Evolutionary conservation across 2,329 filamentous ascomycete genomes (phyloP).

Genomic region (Berkeleyomyces rouxiae): DNA sequence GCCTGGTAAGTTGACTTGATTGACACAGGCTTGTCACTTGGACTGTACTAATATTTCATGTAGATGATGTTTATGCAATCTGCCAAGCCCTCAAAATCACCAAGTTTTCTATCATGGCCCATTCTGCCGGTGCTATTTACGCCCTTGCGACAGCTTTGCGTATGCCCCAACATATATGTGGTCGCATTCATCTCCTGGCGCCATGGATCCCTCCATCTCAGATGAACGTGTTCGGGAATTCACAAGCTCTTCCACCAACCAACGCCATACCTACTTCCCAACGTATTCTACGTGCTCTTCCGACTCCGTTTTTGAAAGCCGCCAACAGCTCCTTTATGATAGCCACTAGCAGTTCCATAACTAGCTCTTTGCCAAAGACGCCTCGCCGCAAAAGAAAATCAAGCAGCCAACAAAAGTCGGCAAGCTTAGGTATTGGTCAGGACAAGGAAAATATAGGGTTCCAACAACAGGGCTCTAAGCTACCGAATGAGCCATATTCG

Average conservation of each 20-base stretch:
- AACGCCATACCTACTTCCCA: slow-evolving; percentile 85
- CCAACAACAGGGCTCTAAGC: slow-evolving; percentile 2
- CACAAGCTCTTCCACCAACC: slow-evolving; percentile 58
- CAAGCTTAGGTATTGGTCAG: slow-evolving; percentile 17
- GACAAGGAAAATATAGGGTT: slow-evolving; percentile 35
- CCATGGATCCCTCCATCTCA: slow-evolving; percentile 97
- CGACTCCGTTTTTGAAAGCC: slow-evolving; percentile 78
- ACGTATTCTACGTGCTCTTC: slow-evolving; percentile 73
- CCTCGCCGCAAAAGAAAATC: slow-evolving; percentile 33
- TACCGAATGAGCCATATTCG: slow-evolving; percentile 15
- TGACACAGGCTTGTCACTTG: not conserved
- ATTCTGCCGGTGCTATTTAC: slow-evolving; percentile 96
- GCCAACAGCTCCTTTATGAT: slow-evolving; percentile 94
- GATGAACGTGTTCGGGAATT: slow-evolving; percentile 60
- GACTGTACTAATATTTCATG: not conserved
- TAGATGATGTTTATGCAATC: slow-evolving; percentile 76
- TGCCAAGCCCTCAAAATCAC: slow-evolving; percentile 84
- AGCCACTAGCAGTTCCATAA: slow-evolving; percentile 73
- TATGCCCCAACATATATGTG: slow-evolving; percentile 90
- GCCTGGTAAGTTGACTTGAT: slow-evolving; percentile 50
- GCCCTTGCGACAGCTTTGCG: slow-evolving; percentile 85
- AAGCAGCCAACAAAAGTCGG: slow-evolving; percentile 20
- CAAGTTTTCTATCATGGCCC: slow-evolving; percentile 89
- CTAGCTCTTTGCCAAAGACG: slow-evolving; percentile 56
- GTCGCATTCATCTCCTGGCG: slow-evolving; percentile 81